phyloP scores from a whole-genome alignment of 805 yeast genomes.

The Gaillardinia entomophila region DNA sequence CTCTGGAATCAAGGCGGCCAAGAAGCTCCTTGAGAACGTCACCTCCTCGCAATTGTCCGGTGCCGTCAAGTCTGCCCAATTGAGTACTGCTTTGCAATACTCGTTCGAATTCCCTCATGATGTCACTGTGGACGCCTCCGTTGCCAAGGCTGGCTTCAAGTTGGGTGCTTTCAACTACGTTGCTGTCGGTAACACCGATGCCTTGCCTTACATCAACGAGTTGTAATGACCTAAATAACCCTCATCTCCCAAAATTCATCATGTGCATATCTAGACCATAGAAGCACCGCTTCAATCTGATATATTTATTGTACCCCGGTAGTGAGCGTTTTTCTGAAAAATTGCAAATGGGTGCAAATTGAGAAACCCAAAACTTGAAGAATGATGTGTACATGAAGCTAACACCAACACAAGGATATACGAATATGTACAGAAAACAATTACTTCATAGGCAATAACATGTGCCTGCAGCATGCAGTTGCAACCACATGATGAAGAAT shows the following conservation, averaged over 20 bases:
- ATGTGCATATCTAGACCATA: neutral
- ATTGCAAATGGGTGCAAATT: too few species aligned
- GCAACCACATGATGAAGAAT: too few species aligned
- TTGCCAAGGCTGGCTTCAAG: conserved; percentile 33
- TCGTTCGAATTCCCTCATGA: conserved; percentile 25
- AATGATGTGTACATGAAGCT: too few species aligned
- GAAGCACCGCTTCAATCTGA: too few species aligned
- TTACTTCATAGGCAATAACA: too few species aligned
- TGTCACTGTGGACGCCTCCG: conserved; percentile 27
- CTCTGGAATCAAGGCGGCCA: conserved; percentile 55
- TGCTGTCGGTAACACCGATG: conserved; percentile 83
- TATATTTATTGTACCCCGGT: too few species aligned
- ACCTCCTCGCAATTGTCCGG: conserved; percentile 50
- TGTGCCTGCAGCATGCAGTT: too few species aligned
- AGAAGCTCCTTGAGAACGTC: conserved; percentile 32
- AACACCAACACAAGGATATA: too few species aligned
- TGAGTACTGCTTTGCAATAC: conserved; percentile 38
- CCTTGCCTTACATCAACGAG: conserved; percentile 86
- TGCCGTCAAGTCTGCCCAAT: conserved; percentile 39
- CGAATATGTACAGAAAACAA: too few species aligned
- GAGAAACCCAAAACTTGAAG: too few species aligned
- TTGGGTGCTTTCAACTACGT: conserved; percentile 71
- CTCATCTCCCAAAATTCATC: neutral
- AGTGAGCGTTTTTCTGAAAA: too few species aligned
- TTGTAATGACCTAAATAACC: conserved; percentile 54